Conservation (phyloP, 306 rosid species). For the Cicer chorassanicum region DNA sequence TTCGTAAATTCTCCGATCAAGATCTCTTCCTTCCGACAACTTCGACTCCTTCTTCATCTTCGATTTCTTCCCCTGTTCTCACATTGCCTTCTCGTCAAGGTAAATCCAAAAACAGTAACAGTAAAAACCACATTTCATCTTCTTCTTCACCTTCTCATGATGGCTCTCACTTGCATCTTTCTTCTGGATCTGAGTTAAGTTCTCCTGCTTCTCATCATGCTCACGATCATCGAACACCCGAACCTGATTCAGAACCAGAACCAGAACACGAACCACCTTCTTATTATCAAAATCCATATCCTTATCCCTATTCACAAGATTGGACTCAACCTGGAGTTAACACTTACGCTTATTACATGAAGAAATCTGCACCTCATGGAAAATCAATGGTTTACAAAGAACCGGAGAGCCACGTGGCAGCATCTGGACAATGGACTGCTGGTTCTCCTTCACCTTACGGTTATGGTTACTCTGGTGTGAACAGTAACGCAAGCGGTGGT, state of each 20-base stretch:
- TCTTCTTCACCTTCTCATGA: constrained; percentile 63
- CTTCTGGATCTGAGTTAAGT: constrained; percentile 65
- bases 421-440: constrained; percentile 56
- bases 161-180: constrained; percentile 72
- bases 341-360: constrained; percentile 64
- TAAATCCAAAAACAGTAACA: constrained; percentile 28
- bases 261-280: neutral
- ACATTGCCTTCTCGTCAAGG: constrained; percentile 84
- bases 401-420: constrained; percentile 55
- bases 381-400: constrained; percentile 61
- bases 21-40: constrained; percentile 60
- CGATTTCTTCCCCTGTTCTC: constrained; percentile 75
- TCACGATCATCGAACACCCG: constrained; percentile 55
- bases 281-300: constrained; percentile 35
- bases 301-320: constrained; percentile 30
- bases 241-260: constrained; percentile 14
- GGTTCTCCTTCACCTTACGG: constrained; percentile 51
- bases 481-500: constrained; percentile 42
- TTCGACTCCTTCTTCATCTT: constrained; percentile 35
- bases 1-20: constrained; percentile 77
- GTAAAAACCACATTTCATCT: constrained; percentile 41
- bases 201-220: constrained; percentile 65
- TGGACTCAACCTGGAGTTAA: constrained; percentile 50
- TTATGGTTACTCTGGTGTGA: constrained; percentile 39
- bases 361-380: constrained; percentile 60